Evolutionary conservation across 1,139 yeast genomes (phyloP), one percentile per base, ranked within the genome.

Genomic region (Entelexis sorbosivorans): DNA sequence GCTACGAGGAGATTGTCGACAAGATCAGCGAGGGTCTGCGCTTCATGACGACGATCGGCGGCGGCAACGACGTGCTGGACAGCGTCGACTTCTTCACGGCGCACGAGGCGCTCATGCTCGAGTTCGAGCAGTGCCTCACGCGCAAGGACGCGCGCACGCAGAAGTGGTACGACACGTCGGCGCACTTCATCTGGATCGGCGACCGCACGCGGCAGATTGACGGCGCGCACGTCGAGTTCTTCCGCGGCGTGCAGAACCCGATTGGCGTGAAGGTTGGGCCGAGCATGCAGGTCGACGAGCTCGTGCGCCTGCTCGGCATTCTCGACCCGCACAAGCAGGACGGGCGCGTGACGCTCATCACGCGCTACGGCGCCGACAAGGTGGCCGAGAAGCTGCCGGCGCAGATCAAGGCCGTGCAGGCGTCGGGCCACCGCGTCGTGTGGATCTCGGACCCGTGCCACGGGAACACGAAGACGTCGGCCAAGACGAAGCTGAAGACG

Each of bases 261-360:
- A 68, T 71, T 51, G 74, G 74, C 8, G 64, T 71, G 56, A 71
- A 71, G 58, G 73, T 71, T 2, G 74, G 74, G 1, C 74, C 74
- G 7, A 53, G 69, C 5, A 70, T 70, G 65, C 58, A 63, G 35
- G 64, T 67, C 8, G 64, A 64, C 2, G 74, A 71, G 59, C 63
- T 71, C 17, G 65, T 66, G 14, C 55, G 60, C 13, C 59, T 70
- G 45, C 60, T 71, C 45, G 70, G 69, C 52, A 67, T 70, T 44
- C 68, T 71, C 5, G 73, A 71, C 49, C 71, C 74, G 7, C 56
- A 70, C 50, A 57, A 49, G 36, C 67, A 63, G 51, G 60, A 69
- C 10, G 74, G 74, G 14, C 62, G 71, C 19, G 72, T 71, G 17
- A 71, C 74, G 2, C 59, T 71, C 19, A 71, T 71, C 56, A 66